These are phyloP conservation scores for Xylaria telfairii DNA, from an alignment of 495 filamentous ascomycete species.

Conservation along the genomic window DNA sequence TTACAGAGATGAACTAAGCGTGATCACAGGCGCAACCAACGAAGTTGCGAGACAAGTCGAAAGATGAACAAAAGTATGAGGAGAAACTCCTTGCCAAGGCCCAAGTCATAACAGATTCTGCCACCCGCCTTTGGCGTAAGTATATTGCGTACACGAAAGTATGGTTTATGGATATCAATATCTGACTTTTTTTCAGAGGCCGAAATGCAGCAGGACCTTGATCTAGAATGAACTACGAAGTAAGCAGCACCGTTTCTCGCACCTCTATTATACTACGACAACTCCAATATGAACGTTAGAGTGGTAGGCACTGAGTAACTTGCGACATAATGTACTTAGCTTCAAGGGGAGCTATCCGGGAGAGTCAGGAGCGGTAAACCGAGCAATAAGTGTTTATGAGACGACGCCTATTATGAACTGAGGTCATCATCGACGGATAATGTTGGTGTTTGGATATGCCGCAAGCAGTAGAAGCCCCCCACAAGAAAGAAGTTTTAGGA, in stretches of 20 bases:
- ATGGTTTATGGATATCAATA: constrained; percentile 26
- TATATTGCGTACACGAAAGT: constrained; percentile 45
- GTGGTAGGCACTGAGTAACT: not conserved
- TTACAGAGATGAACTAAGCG: constrained; percentile 10
- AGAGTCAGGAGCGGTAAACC: not conserved
- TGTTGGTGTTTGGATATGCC: not conserved
- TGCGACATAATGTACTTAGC: not conserved
- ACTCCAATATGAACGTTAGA: not conserved
- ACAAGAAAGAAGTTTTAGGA: not conserved
- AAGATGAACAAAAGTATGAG: constrained; percentile 66
- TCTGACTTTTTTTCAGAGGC: constrained; percentile 46
- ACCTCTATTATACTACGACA: not conserved
- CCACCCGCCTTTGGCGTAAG: constrained; percentile 77
- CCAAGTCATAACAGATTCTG: constrained; percentile 70
- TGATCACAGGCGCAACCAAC: constrained; percentile 62
- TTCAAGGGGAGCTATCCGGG: not conserved
- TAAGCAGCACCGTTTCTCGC: not conserved
- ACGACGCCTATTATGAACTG: not conserved
- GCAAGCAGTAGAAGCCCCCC: not conserved
- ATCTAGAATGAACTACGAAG: constrained; percentile 32
- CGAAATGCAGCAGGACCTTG: constrained; percentile 54
- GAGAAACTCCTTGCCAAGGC: constrained; percentile 71
- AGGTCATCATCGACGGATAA: not conserved
- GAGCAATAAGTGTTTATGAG: not conserved
- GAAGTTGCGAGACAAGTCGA: constrained; percentile 62